Conservation (phyloP, 2,329 filamentous ascomycete genomes). For the Penicillium sp. region DNA sequence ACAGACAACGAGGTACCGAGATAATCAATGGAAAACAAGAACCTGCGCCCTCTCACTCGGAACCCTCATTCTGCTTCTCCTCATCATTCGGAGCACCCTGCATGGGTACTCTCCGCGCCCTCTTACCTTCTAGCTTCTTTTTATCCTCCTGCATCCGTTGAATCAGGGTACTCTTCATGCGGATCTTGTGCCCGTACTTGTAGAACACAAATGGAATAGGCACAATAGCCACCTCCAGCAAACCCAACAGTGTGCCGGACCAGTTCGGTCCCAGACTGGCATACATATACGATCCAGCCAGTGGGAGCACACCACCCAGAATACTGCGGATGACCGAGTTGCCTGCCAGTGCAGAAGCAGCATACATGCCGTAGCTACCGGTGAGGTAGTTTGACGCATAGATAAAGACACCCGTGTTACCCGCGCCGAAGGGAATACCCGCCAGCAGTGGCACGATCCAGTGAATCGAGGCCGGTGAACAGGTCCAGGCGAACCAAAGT, state of each 20-base stretch:
- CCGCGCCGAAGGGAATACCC: slow-evolving; percentile 71
- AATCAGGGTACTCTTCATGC: slow-evolving; percentile 53
- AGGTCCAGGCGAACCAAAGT: slow-evolving; percentile 85
- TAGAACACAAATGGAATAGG: slow-evolving; percentile 80
- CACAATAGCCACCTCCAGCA: slow-evolving; percentile 67
- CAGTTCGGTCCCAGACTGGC: slow-evolving; percentile 64
- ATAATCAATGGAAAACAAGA: background rate
- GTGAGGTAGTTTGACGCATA: slow-evolving; percentile 77
- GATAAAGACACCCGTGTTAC: slow-evolving; percentile 74
- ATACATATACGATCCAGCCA: slow-evolving; percentile 72
- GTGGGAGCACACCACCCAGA: slow-evolving; percentile 70
- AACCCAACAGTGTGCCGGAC: slow-evolving; percentile 69
- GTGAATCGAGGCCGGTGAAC: slow-evolving; percentile 67
- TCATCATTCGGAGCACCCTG: slow-evolving; percentile 11
- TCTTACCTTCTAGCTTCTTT: slow-evolving; percentile 43
- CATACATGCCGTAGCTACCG: slow-evolving; percentile 72
- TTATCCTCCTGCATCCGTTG: slow-evolving; percentile 53
- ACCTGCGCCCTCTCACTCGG: slow-evolving; percentile 1
- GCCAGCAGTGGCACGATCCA: slow-evolving; percentile 77
- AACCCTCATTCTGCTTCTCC: slow-evolving; percentile 17
- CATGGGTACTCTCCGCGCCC: slow-evolving; percentile 19
- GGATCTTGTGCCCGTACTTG: slow-evolving; percentile 53
- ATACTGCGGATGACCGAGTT: slow-evolving; percentile 69
- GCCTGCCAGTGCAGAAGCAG: slow-evolving; percentile 72
- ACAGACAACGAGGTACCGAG: slow-evolving; percentile 14